These are phyloP conservation scores for Penicillium antarcticum DNA, from an alignment of 495 filamentous ascomycete genomes.

Conservation along the genomic window DNA sequence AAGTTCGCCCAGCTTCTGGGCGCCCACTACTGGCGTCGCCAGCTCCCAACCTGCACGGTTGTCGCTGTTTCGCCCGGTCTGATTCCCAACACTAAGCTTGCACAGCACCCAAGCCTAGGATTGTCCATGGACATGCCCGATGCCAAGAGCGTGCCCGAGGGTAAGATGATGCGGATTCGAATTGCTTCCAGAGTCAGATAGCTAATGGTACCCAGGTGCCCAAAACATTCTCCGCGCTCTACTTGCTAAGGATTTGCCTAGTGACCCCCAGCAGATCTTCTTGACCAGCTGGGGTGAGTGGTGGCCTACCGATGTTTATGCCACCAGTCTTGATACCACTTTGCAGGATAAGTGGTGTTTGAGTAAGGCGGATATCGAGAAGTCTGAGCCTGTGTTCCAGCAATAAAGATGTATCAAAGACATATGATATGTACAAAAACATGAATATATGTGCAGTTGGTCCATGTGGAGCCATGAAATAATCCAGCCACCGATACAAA, in stretches of 20 bases:
- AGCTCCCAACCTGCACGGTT: slow-evolving; percentile 20
- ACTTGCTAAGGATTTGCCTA: slow-evolving; percentile 15
- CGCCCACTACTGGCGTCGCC: slow-evolving; percentile 28
- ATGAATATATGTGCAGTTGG: too few relatives aligned
- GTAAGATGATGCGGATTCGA: slow-evolving; percentile 6
- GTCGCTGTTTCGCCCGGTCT: slow-evolving; percentile 28
- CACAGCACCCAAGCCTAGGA: slow-evolving; percentile 10
- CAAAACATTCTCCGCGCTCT: slow-evolving; percentile 24
- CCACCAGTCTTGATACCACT: slow-evolving; percentile 15
- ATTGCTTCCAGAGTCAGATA: neutral
- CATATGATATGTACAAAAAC: neutral
- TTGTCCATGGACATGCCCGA: slow-evolving; percentile 29
- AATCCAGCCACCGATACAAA: neutral
- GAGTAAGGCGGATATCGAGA: slow-evolving; percentile 26
- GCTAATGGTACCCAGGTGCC: slow-evolving; percentile 16
- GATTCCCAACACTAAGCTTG: slow-evolving; percentile 27
- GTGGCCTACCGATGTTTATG: slow-evolving; percentile 29
- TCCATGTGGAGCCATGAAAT: too few relatives aligned
- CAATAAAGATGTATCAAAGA: neutral
- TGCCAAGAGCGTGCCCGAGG: slow-evolving; percentile 29
- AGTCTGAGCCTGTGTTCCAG: slow-evolving; percentile 7
- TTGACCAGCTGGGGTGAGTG: slow-evolving; percentile 34
- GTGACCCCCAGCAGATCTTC: slow-evolving; percentile 28
- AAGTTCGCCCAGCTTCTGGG: slow-evolving; percentile 26
- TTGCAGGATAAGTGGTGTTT: slow-evolving; percentile 29